phyloP scores from a whole-genome alignment of 1,139 yeast species.

The Hyphopichia pseudoburtonii region DNA sequence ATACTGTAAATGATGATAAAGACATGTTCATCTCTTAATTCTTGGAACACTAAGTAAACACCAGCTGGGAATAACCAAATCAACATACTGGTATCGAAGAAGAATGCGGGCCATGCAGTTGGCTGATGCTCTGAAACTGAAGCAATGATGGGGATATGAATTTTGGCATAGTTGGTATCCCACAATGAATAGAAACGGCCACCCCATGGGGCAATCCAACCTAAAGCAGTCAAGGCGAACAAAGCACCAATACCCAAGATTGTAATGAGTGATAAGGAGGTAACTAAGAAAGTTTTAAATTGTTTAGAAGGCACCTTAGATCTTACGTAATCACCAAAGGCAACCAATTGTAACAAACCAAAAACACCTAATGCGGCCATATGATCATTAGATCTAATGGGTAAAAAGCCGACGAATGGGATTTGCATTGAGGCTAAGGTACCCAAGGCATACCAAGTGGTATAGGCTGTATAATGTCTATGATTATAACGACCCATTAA shows the following conservation, averaged over 20 bases:
- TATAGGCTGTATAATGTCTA: constrained; percentile 83
- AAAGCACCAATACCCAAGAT: constrained; percentile 69
- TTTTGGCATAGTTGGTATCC: constrained; percentile 97
- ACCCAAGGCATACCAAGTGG: constrained; percentile 96
- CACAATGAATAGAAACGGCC: constrained; percentile 98
- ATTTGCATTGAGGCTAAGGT: constrained; percentile 98
- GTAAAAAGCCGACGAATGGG: constrained; percentile 96
- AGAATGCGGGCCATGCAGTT: constrained; percentile 98
- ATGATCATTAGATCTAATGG: constrained; percentile 95
- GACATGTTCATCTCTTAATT: constrained; percentile 86
- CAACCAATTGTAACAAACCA: constrained; percentile 89
- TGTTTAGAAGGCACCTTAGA: constrained; percentile 70
- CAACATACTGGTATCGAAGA: constrained; percentile 88
- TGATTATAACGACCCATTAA: constrained; percentile 93
- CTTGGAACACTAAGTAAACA: constrained; percentile 85
- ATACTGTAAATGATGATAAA: constrained; percentile 89
- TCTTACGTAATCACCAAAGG: constrained; percentile 80
- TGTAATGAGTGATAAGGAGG: constrained; percentile 57
- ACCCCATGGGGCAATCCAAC: constrained; percentile 98
- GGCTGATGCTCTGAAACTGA: constrained; percentile 99
- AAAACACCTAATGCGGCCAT: constrained; percentile 98
- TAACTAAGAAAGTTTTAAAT: constrained; percentile 69
- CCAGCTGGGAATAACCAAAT: constrained; percentile 99
- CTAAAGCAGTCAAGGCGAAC: constrained; percentile 79
- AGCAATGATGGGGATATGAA: constrained; percentile 97